Evolutionary conservation across 495 filamentous ascomycete genomes (phyloP), one percentile per base, ranked within the genome.

Genomic region (Penicillium nucicola): DNA sequence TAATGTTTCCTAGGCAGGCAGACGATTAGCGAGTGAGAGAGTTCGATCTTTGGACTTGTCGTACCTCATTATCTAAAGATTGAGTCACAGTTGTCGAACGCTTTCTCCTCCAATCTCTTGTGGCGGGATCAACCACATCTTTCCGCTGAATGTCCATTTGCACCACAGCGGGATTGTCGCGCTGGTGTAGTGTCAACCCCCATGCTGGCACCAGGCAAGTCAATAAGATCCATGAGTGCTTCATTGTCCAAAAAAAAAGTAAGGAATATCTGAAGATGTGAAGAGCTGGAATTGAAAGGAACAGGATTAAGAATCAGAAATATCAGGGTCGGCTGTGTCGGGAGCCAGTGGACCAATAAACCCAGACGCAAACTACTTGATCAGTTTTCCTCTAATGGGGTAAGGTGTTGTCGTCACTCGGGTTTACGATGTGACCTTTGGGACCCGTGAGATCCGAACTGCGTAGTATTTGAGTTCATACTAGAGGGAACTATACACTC

Each of bases 21-120:
- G 19, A 33, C 45, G 22, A 25, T 47, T 18, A 45, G 32, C n/a
- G 25, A n/a, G 25, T 28, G 25, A 28, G 5, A 28, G 7, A 28
- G 9, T 50, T 18, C 32, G 9, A 36, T 17, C 38, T 50, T 19
- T 15, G 20, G 2, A 9, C 2, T 17, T 31, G 13, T 52, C 61
- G 43, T 56, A 76, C 69, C 63, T 76, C 70, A 50, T 79, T 79
- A 35, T 71, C 62, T 40, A 79, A 54, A 8, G 49, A 41, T 33
- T 70, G 64, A 17, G 47, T 57, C 19, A 77, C 57, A 35, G 64
- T 67, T 34, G 58, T 50, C 20, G 55, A 57, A 38, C 72, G 64
- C 42, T 70, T 71, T 39, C 71, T 58, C 42, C 72, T 65, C 13
- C 54, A 59, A 45, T 72, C 67, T 55, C 72, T 58, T 14, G 56